Base-by-base conservation (phyloP, 2,329 filamentous ascomycete genomes). In the Ceratocystis cacaofunesta region DNA sequence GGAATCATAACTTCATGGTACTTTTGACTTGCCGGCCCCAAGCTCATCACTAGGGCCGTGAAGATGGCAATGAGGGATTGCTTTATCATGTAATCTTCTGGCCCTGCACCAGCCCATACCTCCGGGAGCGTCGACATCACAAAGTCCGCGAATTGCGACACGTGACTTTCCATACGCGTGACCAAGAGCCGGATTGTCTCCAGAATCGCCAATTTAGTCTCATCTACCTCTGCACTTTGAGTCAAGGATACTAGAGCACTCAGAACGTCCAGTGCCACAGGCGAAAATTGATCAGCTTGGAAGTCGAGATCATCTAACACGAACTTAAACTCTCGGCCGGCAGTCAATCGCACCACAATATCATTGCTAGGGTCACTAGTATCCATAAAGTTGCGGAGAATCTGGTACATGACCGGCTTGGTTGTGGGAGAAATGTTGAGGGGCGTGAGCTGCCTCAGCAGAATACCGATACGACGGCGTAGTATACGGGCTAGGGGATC, bases 61-160 rank as follows among this genome's bases (percentile, higher is more conserved):
- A 97, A 84, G 48, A 97, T 87, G 1, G 88, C 89, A 66, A 97
- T 82, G 63, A 97, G 91, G 1, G 90, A 86, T 75, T 96, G 92
- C 75, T 97, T 97, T 79, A 96, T 88, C 74, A 97, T 84, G 75
- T 91, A 90, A 71, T 94, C 89, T 68, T 95, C 88, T 1, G 78
- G 75, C 0, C 87, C 90, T 2, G 89, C 90, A 63, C 86, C 84
- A 68, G 89, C 86, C 94, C 94, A 99, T 0, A 97, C 79, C 3
- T 80, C 80, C 0, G 92, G 92, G 5, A 97, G 79, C 12, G 91
- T 82, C 1, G 83, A 79, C 74, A 99, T 87, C 68, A 99, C 88
- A 67, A 87, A 84, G 70, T 95, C 90, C 4, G 90, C 89, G 68
- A 86, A 86, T 58, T 79, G 79, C 0, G 79, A 75, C 1, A 85